Conservation (phyloP, 306 rosid genomes). For the Gynostemma pentaphyllum region DNA sequence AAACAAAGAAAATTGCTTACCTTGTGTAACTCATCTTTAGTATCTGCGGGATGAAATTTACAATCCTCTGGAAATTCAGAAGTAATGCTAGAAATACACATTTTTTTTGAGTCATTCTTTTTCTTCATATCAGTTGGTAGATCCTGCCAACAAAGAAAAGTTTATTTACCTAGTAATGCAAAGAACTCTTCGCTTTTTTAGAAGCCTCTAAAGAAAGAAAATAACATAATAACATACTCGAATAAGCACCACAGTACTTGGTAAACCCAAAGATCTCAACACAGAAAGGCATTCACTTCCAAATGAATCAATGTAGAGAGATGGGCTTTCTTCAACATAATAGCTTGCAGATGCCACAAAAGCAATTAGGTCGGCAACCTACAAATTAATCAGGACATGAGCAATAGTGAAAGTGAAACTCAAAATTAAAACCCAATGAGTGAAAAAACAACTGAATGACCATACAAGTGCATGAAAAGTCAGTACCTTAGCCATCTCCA, state of each 20-base stretch:
- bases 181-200: background rate
- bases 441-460: background rate
- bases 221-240: constrained; percentile 52
- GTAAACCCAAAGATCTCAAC: constrained; percentile 83
- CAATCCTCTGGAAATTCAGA: constrained; percentile 87
- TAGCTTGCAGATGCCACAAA: constrained; percentile 65
- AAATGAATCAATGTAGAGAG: constrained; percentile 67
- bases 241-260: constrained; percentile 73
- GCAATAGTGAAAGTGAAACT: constrained; percentile 2
- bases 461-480: background rate
- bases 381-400: constrained; percentile 4
- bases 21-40: constrained; percentile 86
- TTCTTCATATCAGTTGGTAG: constrained; percentile 61
- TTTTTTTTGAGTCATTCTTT: constrained; percentile 61
- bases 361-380: constrained; percentile 91
- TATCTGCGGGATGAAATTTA: constrained; percentile 78
- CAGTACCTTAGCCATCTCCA: constrained; percentile 92
- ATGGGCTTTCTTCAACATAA: constrained; percentile 35
- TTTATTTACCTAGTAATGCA: background rate
- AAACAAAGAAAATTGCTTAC: constrained; percentile 31
- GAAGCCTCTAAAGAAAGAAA: background rate
- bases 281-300: constrained; percentile 90
- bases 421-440: background rate
- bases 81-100: constrained; percentile 51
- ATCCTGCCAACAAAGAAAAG: constrained; percentile 38